Evolutionary conservation across 2,329 filamentous ascomycete genomes (phyloP), one percentile per base, ranked within the genome.

Genomic region (Didymella sp.): DNA sequence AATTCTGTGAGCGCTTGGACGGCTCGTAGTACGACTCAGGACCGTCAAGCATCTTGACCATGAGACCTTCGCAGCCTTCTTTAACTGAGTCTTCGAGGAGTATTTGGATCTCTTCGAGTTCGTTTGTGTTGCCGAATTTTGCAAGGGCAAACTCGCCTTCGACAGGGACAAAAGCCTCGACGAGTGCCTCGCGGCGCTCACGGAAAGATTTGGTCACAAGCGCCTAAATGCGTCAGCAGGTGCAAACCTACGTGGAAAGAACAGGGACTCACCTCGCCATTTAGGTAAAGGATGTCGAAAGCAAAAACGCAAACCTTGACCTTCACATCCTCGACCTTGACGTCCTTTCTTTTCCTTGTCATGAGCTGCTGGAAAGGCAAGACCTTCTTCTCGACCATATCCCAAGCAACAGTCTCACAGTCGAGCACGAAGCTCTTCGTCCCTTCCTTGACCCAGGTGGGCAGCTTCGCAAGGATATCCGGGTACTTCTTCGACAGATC

Each of bases 11-110:
- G 63, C 95, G 89, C 75, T 96, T 96, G 70, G 91, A 96, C 19
- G 95, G 95, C 78, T 98, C 94, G 73, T 99, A 99, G 68, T 91
- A 91, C 66, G 91, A 96, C 77, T 97, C 94, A 6, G 85, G 81
- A 0, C 94, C 95, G 74, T 98, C 94, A 57, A 99, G 80, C 95
- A 99, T 99, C 81, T 99, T 99, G 13, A 99, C 95, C 95, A 99
- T 99, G 50, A 99, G 82, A 11, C 95, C 95, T 80, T 99, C 95
- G 72, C 95, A 99, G 0, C 92, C 96, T 2, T 93, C 91, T 76
- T 96, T 96, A 62, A 99, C 90, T 69, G 91, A 95, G 57, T 98
- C 94, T 70, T 99, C 95, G 2, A 99, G 83, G 69, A 99, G 90
- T 1, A 83, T 84, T 72, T 98, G 94, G 51, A 99, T 99, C 70